Base-by-base conservation (phyloP, 2,329 filamentous ascomycete genomes). In the Beauveria sp. region DNA sequence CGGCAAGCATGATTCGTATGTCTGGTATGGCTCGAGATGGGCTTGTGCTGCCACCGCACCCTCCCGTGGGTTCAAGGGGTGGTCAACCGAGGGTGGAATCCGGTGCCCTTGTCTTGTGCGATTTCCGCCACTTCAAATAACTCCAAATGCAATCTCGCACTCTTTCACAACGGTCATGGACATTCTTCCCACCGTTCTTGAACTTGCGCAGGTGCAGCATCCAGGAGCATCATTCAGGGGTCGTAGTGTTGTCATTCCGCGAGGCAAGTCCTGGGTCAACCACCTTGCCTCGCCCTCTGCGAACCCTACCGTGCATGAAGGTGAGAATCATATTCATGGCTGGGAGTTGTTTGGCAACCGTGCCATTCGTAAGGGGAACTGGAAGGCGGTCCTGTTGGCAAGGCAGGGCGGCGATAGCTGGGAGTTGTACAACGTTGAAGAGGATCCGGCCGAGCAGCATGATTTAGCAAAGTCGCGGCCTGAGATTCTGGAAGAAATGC, bases 1-100 rank as follows among this genome's bases (percentile, higher is more conserved):
- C 18, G 83, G 82, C 6, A 81, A 66, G 77, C 80, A 18, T 74
- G 74, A 85, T 68, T 82, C 78, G 2, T 86, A 83, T 68, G 79
- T 84, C 62, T 86, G 83, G 83, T 86, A 86, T 65, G 83, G 83
- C 1, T 80, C 79, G 3, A 77, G 77, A 16, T 84, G 82, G 81
- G 82, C 82, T 1, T 69, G 72, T 43, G 74, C 75, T 0, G 70
- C 74, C 5, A 77, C 73, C 2, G 74, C 74, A 0, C 75, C 75
- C 2, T 71, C 68, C 20, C 65, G 73, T 14, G 54, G 73, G 12
- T 76, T 72, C 68, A 76, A 73, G 66, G 70, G 71, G 20, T 78
- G 72, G 64, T 74, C 76, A 1, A 77, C 76, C 3, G 77, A 79
- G 55, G 77, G 82, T 12, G 82, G 82, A 34, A 77, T 82, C 42